Base-by-base conservation (phyloP, 2,329 filamentous ascomycete genomes). In the Eurotiales sp. region DNA sequence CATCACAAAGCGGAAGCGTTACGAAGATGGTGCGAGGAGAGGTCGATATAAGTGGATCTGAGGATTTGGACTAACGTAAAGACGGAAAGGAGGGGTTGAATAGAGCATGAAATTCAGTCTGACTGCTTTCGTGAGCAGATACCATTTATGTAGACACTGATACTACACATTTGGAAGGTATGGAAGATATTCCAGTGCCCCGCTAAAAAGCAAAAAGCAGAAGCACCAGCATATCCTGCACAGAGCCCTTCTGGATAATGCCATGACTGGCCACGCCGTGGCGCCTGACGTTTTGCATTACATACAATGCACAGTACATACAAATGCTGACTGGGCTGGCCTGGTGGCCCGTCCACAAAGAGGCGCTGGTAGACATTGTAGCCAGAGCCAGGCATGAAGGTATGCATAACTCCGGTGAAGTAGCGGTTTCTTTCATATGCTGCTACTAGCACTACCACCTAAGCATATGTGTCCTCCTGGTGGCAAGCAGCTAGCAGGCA, bases 1-100 rank as follows among this genome's bases (percentile, higher is more conserved):
- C 83, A 87, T 68, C 77, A 81, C 55, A 79, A 79, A 48, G 87
- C 85, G 49, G 80, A 85, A 60, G 76, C 76, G 29, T 83, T 86
- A 58, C 80, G 81, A 67, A 72, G 71, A 55, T 88, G 87, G 71
- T 91, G 85, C 68, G 74, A 77, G 57, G 58, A 57, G 25, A 43
- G 45, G 32, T 43, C 47, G 14, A 48, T 54, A 21, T 51, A 29
- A 50, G 36, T 12, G 27, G 39, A 42, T 10, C n/a, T 15, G 40
- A 23, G 3, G 32, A 2, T 5, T 36, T 15, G 4, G 25, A 10
- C 12, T 32, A 32, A 32, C 14, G 29, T 32, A 10, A 5, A 5
- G 29, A 32, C 14, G 30, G 3, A 8, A 3, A 15, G 30, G 12
- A 34, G 14, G n/a, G n/a, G n/a, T n/a, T n/a, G n/a, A n/a, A n/a